phyloP scores from a whole-genome alignment of 164 flowering plant genomes.

The Macadamia integrifolia region DNA sequence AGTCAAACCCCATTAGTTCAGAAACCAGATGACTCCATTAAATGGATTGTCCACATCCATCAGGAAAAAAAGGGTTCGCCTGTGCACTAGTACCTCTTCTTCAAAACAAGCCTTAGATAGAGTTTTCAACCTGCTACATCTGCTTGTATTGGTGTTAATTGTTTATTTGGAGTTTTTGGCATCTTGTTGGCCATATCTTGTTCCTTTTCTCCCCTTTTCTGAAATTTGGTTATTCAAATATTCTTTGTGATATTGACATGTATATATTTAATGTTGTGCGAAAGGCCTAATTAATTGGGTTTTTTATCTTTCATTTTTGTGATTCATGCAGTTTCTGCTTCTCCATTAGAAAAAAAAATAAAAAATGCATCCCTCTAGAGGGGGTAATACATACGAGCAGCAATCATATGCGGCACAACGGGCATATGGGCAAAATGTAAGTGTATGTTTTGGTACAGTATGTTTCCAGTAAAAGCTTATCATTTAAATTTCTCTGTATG shows the following conservation, averaged over 20 bases:
- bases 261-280: background rate
- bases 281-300: background rate
- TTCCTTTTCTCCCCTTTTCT: no score
- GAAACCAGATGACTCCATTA: no score
- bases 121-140: no score
- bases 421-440: conserved; percentile 63
- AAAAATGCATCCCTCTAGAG: conserved; percentile 47
- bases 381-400: conserved; percentile 60
- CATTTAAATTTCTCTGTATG: background rate
- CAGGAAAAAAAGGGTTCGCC: no score
- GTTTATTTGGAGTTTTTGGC: no score
- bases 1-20: no score
- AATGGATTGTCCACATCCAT: no score
- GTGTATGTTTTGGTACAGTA: conserved; percentile 8
- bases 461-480: background rate
- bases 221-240: background rate
- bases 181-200: no score
- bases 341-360: conserved; percentile 10
- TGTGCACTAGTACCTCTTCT: no score
- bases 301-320: conserved; percentile 1
- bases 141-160: no score
- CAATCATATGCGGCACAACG: conserved; percentile 65
- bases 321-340: conserved; percentile 6
- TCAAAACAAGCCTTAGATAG: no score
- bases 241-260: background rate